A percentile compares a stretch with the other conserved stretches of the same genome.
Evolutionary conservation across 2,329 filamentous ascomycete genomes (phyloP).

Genomic region (Pleurostoma richardsiae): DNA sequence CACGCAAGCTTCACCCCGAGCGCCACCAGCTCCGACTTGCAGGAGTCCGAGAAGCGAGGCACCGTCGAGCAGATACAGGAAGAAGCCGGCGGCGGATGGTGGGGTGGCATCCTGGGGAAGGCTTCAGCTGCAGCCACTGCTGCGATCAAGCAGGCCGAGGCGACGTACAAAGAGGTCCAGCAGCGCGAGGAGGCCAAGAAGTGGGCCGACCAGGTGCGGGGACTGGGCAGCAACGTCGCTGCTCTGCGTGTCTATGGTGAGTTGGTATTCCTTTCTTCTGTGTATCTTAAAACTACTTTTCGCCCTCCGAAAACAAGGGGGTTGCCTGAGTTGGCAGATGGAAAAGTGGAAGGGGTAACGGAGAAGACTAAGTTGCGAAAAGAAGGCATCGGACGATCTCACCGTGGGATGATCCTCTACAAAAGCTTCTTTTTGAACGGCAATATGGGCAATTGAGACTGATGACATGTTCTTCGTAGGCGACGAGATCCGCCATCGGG

Average conservation of each 20-base stretch:
- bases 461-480: conserved; percentile 43
- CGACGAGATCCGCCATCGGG: conserved; percentile 79
- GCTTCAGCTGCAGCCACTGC: conserved; percentile 77
- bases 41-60: conserved; percentile 50
- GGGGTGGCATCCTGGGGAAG: conserved; percentile 86
- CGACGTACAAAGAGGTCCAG: conserved; percentile 89
- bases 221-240: conserved; percentile 61
- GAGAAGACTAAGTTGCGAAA: too few relatives aligned
- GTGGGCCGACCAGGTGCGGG: conserved; percentile 91
- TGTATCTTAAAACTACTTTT: background rate
- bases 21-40: conserved; percentile 57
- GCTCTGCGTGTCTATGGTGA: conserved; percentile 57
- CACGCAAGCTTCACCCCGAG: conserved; percentile 69
- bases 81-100: conserved; percentile 24
- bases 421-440: too few relatives aligned
- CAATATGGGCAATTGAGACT: too few relatives aligned
- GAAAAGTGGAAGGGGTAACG: too few relatives aligned
- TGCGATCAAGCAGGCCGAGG: conserved; percentile 90
- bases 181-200: conserved; percentile 94
- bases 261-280: background rate
- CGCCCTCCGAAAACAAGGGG: too few relatives aligned
- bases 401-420: too few relatives aligned
- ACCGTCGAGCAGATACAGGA: conserved; percentile 35
- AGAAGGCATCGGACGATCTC: too few relatives aligned
- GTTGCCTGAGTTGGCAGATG: too few relatives aligned